A percentile compares a stretch with the other conserved stretches of the same genome.
phyloP scores from a whole-genome alignment of 129 eudicot species.

The Ambrosia artemisiifolia region DNA sequence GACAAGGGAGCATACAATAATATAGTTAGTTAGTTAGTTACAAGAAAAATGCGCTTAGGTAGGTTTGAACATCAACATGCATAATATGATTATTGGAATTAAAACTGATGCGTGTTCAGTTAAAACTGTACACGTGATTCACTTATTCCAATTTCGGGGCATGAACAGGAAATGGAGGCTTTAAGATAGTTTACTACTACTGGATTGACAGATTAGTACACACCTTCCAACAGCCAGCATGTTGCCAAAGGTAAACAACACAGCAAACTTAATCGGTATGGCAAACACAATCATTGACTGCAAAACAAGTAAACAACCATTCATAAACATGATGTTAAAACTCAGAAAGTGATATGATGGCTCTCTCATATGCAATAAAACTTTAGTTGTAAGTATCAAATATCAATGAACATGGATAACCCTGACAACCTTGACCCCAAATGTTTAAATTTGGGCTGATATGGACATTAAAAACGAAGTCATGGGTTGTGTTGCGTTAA shows the following conservation, averaged over 20 bases:
- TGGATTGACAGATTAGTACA: background rate
- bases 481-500: no score
- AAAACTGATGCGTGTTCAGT: background rate
- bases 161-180: background rate
- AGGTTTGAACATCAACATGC: background rate
- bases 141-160: background rate
- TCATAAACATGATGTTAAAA: constrained; percentile 18
- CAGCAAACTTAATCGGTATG: constrained; percentile 88
- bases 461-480: no score
- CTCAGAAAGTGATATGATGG: background rate
- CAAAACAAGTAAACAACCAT: constrained; percentile 34
- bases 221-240: constrained; percentile 93
- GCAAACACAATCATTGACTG: constrained; percentile 80
- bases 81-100: background rate
- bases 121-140: background rate
- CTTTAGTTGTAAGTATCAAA: background rate
- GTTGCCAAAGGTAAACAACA: constrained; percentile 88
- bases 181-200: background rate
- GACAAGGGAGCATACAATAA: background rate
- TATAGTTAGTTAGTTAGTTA: background rate
- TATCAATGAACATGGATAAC: background rate
- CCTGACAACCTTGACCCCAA: no score
- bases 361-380: background rate
- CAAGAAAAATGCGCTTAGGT: background rate
- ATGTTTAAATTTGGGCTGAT: no score